Conservation (phyloP, 805 yeast species). For the Komagataella pseudopastoris region DNA sequence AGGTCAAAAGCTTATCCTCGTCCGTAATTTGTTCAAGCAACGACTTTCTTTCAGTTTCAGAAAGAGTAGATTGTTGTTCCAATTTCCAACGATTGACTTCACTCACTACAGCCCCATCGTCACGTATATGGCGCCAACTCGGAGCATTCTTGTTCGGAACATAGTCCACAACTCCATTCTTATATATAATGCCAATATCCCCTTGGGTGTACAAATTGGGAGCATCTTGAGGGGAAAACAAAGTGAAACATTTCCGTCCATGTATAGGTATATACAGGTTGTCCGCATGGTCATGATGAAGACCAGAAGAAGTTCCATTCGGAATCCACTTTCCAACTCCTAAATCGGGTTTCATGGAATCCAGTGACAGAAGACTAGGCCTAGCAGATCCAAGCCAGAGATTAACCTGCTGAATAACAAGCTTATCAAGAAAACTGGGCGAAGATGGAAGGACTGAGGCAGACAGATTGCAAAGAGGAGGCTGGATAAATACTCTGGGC, state of each 20-base stretch:
- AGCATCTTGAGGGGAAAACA: constrained; percentile 54
- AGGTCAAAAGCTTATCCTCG: constrained; percentile 12
- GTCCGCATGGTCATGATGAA: constrained; percentile 76
- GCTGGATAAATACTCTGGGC: constrained; percentile 36
- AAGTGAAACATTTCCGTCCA: constrained; percentile 55
- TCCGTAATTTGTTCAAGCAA: constrained; percentile 14
- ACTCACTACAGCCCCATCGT: constrained; percentile 46
- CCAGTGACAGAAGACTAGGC: constrained; percentile 4
- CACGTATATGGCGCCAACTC: constrained; percentile 46
- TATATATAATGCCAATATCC: constrained; percentile 31
- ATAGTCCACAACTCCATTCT: constrained; percentile 61
- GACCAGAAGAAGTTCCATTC: constrained; percentile 55
- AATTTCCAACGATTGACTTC: constrained; percentile 33
- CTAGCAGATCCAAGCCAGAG: constrained; percentile 51
- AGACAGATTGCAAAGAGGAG: constrained; percentile 40
- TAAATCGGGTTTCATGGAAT: constrained; percentile 11
- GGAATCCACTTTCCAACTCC: constrained; percentile 46
- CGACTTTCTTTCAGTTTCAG: constrained; percentile 12
- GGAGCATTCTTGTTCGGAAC: constrained; percentile 38
- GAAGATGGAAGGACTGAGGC: constrained; percentile 21
- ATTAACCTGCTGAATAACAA: constrained; percentile 60
- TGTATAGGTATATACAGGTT: constrained; percentile 48
- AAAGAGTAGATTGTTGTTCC: constrained; percentile 6
- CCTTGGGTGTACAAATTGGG: constrained; percentile 52
- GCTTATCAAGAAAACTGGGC: constrained; percentile 24